A percentile compares a stretch with the other conserved stretches of the same genome.
These are phyloP conservation scores for Lecanicillium sp. DNA, from an alignment of 2,329 filamentous ascomycete genomes.

Conservation along the genomic window DNA sequence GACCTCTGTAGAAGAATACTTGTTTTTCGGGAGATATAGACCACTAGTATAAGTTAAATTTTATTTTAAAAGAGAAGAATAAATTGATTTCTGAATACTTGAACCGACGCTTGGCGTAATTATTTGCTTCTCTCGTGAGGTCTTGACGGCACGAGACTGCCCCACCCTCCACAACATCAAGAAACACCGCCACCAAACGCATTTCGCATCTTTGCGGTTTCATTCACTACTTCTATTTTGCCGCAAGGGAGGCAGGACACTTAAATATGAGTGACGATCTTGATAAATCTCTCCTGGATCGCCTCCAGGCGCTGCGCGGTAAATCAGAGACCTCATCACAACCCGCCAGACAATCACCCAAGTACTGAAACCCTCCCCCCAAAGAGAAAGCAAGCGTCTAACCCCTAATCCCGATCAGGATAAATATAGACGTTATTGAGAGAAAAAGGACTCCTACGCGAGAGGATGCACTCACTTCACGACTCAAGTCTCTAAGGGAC, in stretches of 20 bases:
- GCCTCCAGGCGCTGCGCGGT: constrained; percentile 42
- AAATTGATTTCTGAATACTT: no score
- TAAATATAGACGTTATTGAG: constrained; percentile 30
- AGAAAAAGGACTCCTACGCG: constrained; percentile 32
- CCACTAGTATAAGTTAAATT: no score
- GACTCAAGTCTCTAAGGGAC: constrained; percentile 42
- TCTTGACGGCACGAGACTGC: no score
- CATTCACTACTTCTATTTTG: background rate
- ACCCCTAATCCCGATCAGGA: constrained; percentile 16
- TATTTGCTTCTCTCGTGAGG: background rate
- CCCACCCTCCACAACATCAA: no score
- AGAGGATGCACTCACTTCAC: constrained; percentile 42
- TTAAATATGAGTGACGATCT: constrained; percentile 24
- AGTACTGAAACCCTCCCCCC: background rate
- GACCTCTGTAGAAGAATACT: no score
- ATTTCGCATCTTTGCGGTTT: constrained; percentile 1
- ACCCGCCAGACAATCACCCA: constrained; percentile 30
- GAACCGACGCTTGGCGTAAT: background rate
- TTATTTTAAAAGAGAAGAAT: no score
- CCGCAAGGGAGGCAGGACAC: background rate
- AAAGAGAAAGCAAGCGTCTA: background rate
- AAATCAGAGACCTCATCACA: constrained; percentile 28
- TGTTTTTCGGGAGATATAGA: no score
- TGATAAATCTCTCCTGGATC: constrained; percentile 42
- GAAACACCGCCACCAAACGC: background rate